Conservation (phyloP, 169 alveolate species). For the Plasmodium blacklocki region DNA sequence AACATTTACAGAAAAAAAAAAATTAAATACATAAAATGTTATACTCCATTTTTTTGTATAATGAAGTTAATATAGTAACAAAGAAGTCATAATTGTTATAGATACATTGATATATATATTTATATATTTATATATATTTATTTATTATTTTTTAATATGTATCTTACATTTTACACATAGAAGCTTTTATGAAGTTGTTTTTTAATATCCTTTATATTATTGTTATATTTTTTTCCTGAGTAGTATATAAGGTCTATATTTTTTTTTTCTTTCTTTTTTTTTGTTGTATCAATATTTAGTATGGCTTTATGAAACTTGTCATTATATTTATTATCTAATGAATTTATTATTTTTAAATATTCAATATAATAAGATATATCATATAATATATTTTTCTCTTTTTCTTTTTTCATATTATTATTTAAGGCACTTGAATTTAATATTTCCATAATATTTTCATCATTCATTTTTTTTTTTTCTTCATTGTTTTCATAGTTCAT, state of each 20-base stretch:
- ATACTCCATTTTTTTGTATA: too few relatives aligned
- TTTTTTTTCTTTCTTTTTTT: conserved; percentile 9
- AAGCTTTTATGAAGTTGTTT: conserved; percentile 13
- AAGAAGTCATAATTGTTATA: too few relatives aligned
- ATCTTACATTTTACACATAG: not conserved
- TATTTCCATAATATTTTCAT: conserved; percentile 38
- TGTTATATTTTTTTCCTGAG: conserved; percentile 27
- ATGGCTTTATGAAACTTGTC: conserved; percentile 16
- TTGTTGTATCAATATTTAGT: conserved; percentile 22
- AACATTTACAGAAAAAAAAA: too few relatives aligned
- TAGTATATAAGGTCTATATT: conserved; percentile 16
- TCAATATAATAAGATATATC: conserved; percentile 35
- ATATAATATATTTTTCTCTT: conserved; percentile 12
- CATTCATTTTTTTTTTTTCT: not conserved
- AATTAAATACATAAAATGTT: too few relatives aligned
- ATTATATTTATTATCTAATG: conserved; percentile 5
- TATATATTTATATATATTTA: too few relatives aligned
- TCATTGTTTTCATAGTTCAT: not conserved
- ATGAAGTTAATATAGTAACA: too few relatives aligned
- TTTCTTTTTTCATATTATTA: conserved; percentile 15
- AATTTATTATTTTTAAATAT: conserved; percentile 25
- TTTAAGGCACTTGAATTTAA: conserved; percentile 26
- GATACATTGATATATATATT: too few relatives aligned
- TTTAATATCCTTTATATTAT: conserved; percentile 46
- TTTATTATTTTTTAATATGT: too few relatives aligned